These are phyloP conservation scores for Euphorbia schlechtendalii DNA, from an alignment of 441 rosid species.

Conservation along the genomic window DNA sequence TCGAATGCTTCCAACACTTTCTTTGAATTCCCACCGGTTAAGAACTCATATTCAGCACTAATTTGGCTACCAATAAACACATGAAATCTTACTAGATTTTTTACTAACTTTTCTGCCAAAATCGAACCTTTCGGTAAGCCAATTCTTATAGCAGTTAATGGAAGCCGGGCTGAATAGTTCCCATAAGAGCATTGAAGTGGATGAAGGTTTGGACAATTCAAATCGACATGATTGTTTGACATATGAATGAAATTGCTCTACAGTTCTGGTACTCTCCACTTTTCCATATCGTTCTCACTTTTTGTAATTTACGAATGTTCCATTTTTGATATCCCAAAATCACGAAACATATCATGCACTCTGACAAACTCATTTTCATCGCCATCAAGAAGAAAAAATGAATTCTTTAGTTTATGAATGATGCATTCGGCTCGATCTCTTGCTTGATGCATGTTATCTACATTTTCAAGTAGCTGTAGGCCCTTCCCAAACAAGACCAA, in stretches of 20 bases:
- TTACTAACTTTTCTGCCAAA: not conserved
- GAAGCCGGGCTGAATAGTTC: not conserved
- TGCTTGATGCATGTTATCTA: not conserved
- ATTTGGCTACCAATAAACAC: no score
- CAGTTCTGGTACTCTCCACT: not conserved
- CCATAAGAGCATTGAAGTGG: not conserved
- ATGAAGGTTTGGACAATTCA: not conserved
- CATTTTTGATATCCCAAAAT: no score
- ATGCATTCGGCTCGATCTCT: not conserved
- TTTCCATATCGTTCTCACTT: not conserved
- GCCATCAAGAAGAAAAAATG: no score
- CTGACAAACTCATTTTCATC: no score
- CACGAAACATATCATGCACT: no score
- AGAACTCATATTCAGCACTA: no score
- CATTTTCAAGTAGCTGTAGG: not conserved
- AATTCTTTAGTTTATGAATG: not conserved
- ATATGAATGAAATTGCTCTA: not conserved
- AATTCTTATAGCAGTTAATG: not conserved
- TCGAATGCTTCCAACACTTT: no score
- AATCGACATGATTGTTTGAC: not conserved
- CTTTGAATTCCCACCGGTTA: no score
- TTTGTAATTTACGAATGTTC: no score
- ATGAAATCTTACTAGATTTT: no score
- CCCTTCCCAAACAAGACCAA: not conserved
- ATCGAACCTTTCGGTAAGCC: not conserved